Percentiles rank a stretch among this genome's conserved stretches.
Conservation (phyloP, 257 asterid species). For the Hygrophila difformis region DNA sequence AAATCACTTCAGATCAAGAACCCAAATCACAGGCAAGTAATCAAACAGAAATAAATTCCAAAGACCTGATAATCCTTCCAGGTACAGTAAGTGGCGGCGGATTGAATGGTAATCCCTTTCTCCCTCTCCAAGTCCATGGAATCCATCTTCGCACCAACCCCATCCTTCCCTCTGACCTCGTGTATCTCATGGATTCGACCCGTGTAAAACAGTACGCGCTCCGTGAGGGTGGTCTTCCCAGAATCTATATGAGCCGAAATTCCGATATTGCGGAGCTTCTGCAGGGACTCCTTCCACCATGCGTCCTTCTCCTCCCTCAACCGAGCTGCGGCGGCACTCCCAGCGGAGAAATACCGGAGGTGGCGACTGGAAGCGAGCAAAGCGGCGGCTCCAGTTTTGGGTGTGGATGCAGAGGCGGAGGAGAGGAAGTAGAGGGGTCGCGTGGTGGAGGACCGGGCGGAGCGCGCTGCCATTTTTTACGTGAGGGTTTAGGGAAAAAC, state of each 20-base stretch:
- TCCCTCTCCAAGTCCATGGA: conserved; percentile 99
- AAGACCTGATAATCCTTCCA: conserved; percentile 87
- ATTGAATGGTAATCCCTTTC: conserved; percentile 94
- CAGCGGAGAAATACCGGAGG: conserved; percentile 54
- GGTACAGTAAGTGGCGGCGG: conserved; percentile 94
- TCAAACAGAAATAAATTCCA: no score
- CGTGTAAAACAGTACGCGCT: conserved; percentile 75
- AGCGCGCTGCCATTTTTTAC: conserved; percentile 52
- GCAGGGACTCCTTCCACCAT: conserved; percentile 79
- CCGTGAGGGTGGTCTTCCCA: conserved; percentile 93
- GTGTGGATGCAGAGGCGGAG: conserved; percentile 23
- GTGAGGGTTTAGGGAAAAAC: conserved; percentile 50
- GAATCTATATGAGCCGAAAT: conserved; percentile 97
- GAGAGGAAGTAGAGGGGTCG: conserved; percentile 56
- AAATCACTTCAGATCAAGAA: no score
- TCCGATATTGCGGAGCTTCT: conserved; percentile 81
- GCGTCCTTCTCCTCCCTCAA: conserved; percentile 65
- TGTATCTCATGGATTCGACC: conserved; percentile 98
- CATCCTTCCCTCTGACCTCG: conserved; percentile 95
- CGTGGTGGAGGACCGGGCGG: conserved; percentile 54
- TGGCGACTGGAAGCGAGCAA: conserved; percentile 51
- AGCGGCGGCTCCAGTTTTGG: conserved; percentile 33
- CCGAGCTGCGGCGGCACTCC: conserved; percentile 64
- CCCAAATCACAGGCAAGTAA: no score
- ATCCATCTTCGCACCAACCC: conserved; percentile 99